These are phyloP conservation scores for Kalanchoe fedtschenkoi DNA, from an alignment of 164 flowering plant species.

Conservation along the genomic window DNA sequence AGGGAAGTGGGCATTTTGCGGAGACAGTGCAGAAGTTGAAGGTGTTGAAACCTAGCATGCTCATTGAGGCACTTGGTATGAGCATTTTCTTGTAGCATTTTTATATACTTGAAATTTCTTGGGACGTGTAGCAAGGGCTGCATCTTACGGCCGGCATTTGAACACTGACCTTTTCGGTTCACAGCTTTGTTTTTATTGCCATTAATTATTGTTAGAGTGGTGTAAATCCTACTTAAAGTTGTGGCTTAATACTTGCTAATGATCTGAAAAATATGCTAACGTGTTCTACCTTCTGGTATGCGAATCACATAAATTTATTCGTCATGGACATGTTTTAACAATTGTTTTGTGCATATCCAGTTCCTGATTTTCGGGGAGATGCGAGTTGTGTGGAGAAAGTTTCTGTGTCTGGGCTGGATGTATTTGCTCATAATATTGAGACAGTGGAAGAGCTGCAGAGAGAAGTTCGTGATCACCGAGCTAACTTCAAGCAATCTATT, in stretches of 20 bases:
- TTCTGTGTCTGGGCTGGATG: constrained; percentile 80
- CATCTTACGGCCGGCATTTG: background rate
- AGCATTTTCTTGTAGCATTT: constrained; percentile 4
- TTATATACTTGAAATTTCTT: background rate
- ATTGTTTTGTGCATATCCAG: constrained; percentile 25
- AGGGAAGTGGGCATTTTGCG: constrained; percentile 93
- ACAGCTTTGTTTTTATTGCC: no score
- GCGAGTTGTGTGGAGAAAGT: constrained; percentile 68
- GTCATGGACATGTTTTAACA: no score
- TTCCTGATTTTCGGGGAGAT: constrained; percentile 92
- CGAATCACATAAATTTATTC: no score
- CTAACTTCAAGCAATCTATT: constrained; percentile 83
- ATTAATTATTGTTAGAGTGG: no score
- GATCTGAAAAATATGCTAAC: no score
- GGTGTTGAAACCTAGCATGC: constrained; percentile 61
- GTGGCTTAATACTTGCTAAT: no score
- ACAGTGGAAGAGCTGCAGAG: constrained; percentile 96
- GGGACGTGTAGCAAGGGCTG: background rate
- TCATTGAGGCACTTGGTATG: constrained; percentile 91
- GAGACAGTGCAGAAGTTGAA: constrained; percentile 85
- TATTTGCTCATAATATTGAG: constrained; percentile 94
- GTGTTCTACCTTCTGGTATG: no score
- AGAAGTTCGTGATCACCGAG: constrained; percentile 79
- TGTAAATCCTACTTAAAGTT: no score
- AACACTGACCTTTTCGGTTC: background rate